Conservation (phyloP, 2,329 filamentous ascomycete species). For the Rhynchosporium agropyri region DNA sequence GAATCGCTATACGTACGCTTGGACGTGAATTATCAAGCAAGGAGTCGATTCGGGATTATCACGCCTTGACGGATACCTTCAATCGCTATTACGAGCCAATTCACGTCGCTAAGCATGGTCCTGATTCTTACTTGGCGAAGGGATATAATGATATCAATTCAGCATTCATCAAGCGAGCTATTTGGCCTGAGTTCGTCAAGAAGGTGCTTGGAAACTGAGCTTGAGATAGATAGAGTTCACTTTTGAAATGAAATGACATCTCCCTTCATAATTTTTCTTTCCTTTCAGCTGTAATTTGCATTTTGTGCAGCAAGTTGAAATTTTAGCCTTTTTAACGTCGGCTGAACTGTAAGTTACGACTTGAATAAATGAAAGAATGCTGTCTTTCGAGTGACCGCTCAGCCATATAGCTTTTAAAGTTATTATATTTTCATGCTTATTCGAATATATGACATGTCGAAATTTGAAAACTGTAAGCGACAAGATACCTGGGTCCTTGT, state of each 20-base stretch:
- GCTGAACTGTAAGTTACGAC: not conserved
- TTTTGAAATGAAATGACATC: not conserved
- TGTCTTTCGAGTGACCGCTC: not conserved
- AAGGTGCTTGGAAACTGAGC: not conserved
- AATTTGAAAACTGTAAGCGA: not conserved
- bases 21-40: not conserved
- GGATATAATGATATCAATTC: not conserved
- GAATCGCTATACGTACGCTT: not conserved
- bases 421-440: not conserved
- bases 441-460: not conserved
- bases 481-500: not conserved
- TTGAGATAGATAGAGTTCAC: not conserved
- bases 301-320: not conserved
- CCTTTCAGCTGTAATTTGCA: not conserved
- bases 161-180: not conserved
- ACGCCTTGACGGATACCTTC: not conserved
- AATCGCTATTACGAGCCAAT: not conserved
- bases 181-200: not conserved
- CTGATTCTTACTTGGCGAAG: not conserved
- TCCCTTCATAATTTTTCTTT: not conserved
- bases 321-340: not conserved
- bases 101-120: not conserved
- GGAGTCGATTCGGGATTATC: not conserved
- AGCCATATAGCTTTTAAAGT: not conserved
- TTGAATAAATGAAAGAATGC: not conserved